These are phyloP conservation scores for Debaryomycetaceae sp. DNA, from an alignment of 1,139 yeast species.

Conservation along the genomic window DNA sequence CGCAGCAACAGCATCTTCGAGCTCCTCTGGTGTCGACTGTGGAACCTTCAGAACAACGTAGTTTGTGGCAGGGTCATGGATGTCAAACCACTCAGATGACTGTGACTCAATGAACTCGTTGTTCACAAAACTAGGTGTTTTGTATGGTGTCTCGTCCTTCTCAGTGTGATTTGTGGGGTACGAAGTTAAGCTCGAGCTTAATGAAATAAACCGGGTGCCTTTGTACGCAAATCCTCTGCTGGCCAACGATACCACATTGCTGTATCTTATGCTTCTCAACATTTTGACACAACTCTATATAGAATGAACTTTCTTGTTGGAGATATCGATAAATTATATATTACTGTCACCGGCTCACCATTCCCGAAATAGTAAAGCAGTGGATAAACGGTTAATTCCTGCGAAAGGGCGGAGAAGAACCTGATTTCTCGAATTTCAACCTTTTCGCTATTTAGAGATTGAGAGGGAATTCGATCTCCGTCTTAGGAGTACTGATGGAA, in stretches of 20 bases:
- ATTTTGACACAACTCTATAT: background rate
- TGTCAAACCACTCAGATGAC: slow-evolving; percentile 62
- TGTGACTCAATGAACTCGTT: slow-evolving; percentile 57
- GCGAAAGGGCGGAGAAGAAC: background rate
- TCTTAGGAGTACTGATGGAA: no score
- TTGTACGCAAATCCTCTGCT: background rate
- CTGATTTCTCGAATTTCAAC: background rate
- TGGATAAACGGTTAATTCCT: background rate
- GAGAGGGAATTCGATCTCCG: no score
- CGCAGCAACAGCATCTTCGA: slow-evolving; percentile 62
- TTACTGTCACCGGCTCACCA: slow-evolving; percentile 4
- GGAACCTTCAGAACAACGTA: slow-evolving; percentile 66
- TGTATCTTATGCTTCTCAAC: background rate
- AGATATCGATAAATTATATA: no score
- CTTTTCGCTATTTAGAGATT: no score
- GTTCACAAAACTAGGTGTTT: slow-evolving; percentile 57
- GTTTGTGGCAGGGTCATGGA: slow-evolving; percentile 77
- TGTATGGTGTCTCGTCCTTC: slow-evolving; percentile 39
- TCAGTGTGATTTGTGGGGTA: slow-evolving; percentile 49
- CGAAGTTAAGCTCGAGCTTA: slow-evolving; percentile 28
- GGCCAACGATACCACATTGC: background rate
- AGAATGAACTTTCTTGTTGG: background rate
- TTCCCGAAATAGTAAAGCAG: slow-evolving; percentile 1
- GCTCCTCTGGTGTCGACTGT: slow-evolving; percentile 65
- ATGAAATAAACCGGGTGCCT: slow-evolving; percentile 3